Percentiles rank a stretch among this genome's conserved stretches.
Conservation (phyloP, 139 green algal genomes). For the Haematococcus sp. region DNA sequence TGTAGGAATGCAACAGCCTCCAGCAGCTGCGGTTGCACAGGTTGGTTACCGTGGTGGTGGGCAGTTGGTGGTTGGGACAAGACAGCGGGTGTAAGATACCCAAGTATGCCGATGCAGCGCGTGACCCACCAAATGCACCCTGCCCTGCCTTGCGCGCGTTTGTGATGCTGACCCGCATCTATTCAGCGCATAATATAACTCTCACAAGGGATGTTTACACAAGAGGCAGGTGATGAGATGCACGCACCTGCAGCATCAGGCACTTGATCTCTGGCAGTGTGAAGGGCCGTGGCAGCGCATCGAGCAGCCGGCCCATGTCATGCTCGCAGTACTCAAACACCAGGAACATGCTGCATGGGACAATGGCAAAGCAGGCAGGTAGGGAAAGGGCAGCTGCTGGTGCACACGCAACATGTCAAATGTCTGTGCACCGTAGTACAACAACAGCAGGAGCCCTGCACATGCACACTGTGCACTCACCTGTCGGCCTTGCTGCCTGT, state of each 20-base stretch:
- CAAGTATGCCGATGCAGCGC: no score
- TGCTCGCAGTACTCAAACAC: constrained; percentile 86
- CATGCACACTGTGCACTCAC: no score
- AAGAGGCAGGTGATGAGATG: not conserved
- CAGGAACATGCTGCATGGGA: constrained; percentile 68
- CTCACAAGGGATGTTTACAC: no score
- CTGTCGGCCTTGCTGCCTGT: constrained; percentile 67
- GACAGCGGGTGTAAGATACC: no score
- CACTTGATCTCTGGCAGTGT: constrained; percentile 12
- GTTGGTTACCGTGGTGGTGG: no score
- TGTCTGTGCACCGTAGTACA: not conserved
- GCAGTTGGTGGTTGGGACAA: no score
- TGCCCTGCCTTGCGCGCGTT: no score
- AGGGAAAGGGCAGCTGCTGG: not conserved
- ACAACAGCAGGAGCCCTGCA: not conserved
- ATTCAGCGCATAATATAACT: no score
- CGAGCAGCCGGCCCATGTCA: constrained; percentile 73
- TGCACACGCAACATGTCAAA: not conserved
- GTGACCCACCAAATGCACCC: no score
- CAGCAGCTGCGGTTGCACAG: constrained; percentile 77
- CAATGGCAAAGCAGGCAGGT: not conserved
- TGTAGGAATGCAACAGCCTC: constrained; percentile 68
- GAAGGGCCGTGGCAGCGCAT: constrained; percentile 54
- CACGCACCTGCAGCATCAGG: constrained; percentile 36
- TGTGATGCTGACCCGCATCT: no score